These are phyloP conservation scores for Houttuynia cordata DNA, from an alignment of 164 flowering plant genomes.

Conservation along the genomic window DNA sequence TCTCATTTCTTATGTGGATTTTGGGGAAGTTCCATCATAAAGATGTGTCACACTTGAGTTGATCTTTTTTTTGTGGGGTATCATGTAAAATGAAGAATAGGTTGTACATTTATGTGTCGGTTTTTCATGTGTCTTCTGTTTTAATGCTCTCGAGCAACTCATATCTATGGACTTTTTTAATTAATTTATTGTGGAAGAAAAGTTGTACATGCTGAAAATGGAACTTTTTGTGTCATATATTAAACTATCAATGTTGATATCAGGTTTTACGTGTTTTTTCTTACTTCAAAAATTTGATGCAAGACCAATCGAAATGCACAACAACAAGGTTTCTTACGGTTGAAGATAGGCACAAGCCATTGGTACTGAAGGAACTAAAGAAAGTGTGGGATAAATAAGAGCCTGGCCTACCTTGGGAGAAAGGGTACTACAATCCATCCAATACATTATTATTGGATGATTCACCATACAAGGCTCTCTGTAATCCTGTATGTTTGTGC, in stretches of 20 bases:
- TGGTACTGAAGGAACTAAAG: slow-evolving; percentile 65
- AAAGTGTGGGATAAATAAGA: slow-evolving; percentile 56
- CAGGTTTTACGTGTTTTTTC: background rate
- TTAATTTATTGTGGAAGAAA: no score
- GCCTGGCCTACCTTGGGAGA: slow-evolving; percentile 51
- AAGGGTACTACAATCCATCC: slow-evolving; percentile 51
- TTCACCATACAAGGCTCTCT: slow-evolving; percentile 80
- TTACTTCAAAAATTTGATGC: slow-evolving; percentile 1
- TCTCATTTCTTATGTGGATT: no score
- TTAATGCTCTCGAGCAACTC: no score
- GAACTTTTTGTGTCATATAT: no score
- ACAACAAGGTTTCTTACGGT: slow-evolving; percentile 33
- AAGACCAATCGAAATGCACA: slow-evolving; percentile 67
- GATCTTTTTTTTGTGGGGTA: no score
- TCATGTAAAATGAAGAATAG: no score
- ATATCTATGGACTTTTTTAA: no score
- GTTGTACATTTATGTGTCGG: no score
- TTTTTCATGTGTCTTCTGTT: no score
- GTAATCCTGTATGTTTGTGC: slow-evolving; percentile 45
- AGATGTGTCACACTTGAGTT: no score
- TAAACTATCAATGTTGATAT: background rate
- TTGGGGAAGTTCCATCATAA: no score
- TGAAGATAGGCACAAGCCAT: slow-evolving; percentile 47
- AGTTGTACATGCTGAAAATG: no score
- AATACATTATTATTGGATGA: slow-evolving; percentile 82